Base-by-base conservation (phyloP, 139 green algal genomes). In the Trebouxia sp. region DNA sequence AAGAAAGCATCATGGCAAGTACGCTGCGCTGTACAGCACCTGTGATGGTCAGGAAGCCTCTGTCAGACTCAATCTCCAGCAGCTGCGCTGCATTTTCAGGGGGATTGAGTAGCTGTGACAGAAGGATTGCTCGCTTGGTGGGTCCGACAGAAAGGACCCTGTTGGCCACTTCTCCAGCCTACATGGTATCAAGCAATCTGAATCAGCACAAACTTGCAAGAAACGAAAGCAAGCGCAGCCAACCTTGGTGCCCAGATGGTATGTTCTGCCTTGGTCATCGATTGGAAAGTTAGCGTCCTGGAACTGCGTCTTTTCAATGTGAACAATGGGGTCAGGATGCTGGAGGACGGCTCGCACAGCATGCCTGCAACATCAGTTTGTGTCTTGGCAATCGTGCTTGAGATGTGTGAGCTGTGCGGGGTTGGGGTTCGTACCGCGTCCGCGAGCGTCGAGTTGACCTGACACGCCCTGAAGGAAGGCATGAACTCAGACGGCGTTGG, bases 31-130 rank as follows among this genome's bases (percentile, higher is more conserved):
- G n/a, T 41, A 12, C 28, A 30, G n/a, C 77, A 86, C 86, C 88
- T 80, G 91, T 94, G 69, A 92, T 88, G 2, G 90, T 94, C 1
- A 94, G 76, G 77, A 96, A 96, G 26, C 92, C 92, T 5, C 92
- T 83, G 62, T 76, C 86, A 56, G 89, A 94, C 12, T 90, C 79
- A 45, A 85, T 69, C 65, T 86, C 80, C 74, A 93, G 91, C 1
- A 91, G 79, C 2, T 72, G 78, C 12, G 43, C 75, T 0, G 84
- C 85, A 8, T 82, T 82, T 15, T 80, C 62, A 7, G 72, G 42
- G 14, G 85, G 84, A 17, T 93, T 82, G 30, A 96, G 83, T 65
- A 92, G 76, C 55, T 86, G 62, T 41, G 86, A 77, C 20, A 94
- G 79, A 56, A 93, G 67, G 55, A 92, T 78, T 24, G 92, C 91